Conservation (phyloP, 148 eudicot genomes). For the Heliamphora exappendiculata region DNA sequence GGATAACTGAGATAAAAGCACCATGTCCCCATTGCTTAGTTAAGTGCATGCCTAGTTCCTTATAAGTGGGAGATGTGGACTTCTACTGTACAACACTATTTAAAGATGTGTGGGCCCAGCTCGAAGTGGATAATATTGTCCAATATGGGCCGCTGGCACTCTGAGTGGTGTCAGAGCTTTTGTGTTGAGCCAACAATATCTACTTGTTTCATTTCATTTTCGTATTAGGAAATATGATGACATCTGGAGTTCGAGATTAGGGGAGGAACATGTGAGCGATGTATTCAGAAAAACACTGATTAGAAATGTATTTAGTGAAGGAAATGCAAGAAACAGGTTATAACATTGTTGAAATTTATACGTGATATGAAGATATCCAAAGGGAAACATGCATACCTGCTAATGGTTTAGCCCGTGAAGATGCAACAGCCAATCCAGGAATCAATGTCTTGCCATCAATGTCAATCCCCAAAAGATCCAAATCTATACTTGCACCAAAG, state of each 20-base stretch:
- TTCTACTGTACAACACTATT: too few relatives aligned
- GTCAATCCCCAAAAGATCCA: conserved; percentile 87
- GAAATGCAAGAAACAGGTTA: neutral
- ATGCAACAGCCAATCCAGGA: conserved; percentile 90
- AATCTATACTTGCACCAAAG: conserved; percentile 78
- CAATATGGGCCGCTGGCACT: too few relatives aligned
- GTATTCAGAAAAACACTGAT: neutral
- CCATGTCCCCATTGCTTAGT: too few relatives aligned
- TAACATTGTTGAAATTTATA: neutral
- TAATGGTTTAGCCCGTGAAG: conserved; percentile 82
- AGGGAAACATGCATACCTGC: conserved; percentile 48
- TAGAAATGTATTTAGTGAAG: neutral
- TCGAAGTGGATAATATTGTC: too few relatives aligned
- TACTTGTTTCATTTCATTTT: too few relatives aligned
- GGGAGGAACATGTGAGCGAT: neutral
- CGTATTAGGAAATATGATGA: neutral
- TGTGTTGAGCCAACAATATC: too few relatives aligned
- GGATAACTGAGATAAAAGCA: too few relatives aligned
- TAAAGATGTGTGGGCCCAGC: too few relatives aligned
- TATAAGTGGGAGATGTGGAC: too few relatives aligned
- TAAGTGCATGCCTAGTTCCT: too few relatives aligned
- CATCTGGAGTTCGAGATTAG: neutral
- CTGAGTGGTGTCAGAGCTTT: too few relatives aligned
- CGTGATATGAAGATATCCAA: neutral
- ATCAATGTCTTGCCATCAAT: conserved; percentile 69